Conservation (phyloP, 371 early-diverging fungal species). For the Syncephalastrum monosporum region DNA sequence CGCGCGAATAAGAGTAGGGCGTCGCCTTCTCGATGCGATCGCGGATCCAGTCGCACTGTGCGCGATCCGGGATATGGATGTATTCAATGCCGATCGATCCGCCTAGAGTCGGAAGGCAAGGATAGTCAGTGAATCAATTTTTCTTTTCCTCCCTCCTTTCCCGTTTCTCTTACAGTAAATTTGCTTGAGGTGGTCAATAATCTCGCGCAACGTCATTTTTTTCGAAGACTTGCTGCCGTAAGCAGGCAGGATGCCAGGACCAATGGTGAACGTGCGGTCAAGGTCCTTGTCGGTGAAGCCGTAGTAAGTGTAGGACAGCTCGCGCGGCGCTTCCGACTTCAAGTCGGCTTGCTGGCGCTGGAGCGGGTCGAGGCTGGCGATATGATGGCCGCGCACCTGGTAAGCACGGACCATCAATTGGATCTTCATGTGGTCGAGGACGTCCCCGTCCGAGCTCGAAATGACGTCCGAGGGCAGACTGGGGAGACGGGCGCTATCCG, state of each 20-base stretch:
- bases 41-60: conserved; percentile 96
- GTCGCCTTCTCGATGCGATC: conserved; percentile 86
- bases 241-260: conserved; percentile 93
- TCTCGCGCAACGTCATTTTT: conserved; percentile 86
- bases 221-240: conserved; percentile 63
- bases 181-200: conserved; percentile 75
- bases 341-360: conserved; percentile 74
- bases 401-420: conserved; percentile 96
- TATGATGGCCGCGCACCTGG: conserved; percentile 92
- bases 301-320: conserved; percentile 85
- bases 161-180: conserved; percentile 77
- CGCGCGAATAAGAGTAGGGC: conserved; percentile 81
- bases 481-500: conserved; percentile 67
- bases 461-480: conserved; percentile 50
- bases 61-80: conserved; percentile 95
- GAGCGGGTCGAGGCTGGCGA: conserved; percentile 93
- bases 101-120: conserved; percentile 32
- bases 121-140: no score
- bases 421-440: conserved; percentile 96
- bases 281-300: conserved; percentile 93
- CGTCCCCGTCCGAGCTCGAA: conserved; percentile 32
- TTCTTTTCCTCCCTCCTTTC: conserved; percentile 4
- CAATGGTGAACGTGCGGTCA: conserved; percentile 87
- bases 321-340: conserved; percentile 71
- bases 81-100: conserved; percentile 95